Evolutionary conservation across 768 basidiomycete species (phyloP), one percentile per base, ranked within the genome.

Genomic region (Termitomyces eurrhizus): DNA sequence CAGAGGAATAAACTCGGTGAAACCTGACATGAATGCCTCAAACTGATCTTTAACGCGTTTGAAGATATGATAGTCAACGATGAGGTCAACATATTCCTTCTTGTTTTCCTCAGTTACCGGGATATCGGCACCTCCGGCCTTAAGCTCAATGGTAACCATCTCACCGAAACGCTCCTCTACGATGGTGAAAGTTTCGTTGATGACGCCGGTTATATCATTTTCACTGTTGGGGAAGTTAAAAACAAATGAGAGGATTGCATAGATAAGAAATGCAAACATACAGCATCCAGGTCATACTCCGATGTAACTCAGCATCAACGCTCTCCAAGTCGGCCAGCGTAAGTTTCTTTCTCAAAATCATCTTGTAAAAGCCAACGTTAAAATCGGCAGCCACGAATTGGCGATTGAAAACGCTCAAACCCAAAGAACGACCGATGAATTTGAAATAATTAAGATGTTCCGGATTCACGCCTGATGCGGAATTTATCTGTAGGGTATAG

Each of bases 391-490:
- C 97, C 65, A 99, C 78, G 88, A 99, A 99, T 11, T 97, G 92
- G 57, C 97, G 88, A 72, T 99, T 97, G 87, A 99, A 99, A 72
- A 99, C 98, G 64, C 93, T 95, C 49, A 98, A 83, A 56, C 95
- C 95, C 57, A 98, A 80, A 69, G 90, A 93, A 39, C 97, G 88
- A 9, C 97, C 97, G 65, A 99, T 98, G 75, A 99, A 98, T 78
- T 98, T 98, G 90, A 98, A 98, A 79, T 98, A 99, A 78, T 98
- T 98, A 72, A 99, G 76, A 76, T 99, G 97, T 75, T 99, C 97
- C 0, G 97, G 97, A 74, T 99, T 99, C 67, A 98, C 93, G 46
- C 93, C 93, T 37, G 95, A 97, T 11, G 94, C 95, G 13, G 96
- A 96, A 76, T 98, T 98, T 75, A 99, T 98, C 75, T 99, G 97